Conservation (phyloP, 1,284 basidiomycete species). For the Caloboletus inedulis region DNA sequence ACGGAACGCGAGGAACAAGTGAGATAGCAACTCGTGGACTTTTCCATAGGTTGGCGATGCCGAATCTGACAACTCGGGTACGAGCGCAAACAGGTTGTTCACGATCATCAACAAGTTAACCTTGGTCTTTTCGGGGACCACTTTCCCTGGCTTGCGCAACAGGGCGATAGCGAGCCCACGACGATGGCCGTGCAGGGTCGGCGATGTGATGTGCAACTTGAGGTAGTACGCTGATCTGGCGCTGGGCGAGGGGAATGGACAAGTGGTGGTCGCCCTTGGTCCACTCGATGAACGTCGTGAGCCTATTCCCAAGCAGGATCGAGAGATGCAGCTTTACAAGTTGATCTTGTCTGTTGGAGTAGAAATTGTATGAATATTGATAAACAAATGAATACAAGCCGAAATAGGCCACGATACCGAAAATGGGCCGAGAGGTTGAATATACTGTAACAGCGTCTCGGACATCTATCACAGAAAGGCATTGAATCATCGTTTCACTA, state of each 20-base stretch:
- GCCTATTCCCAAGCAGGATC: constrained; percentile 68
- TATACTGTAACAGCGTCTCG: too few species aligned
- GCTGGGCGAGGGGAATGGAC: constrained; percentile 74
- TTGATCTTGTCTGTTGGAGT: too few species aligned
- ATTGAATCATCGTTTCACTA: too few species aligned
- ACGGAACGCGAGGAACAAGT: constrained; percentile 74
- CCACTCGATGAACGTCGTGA: constrained; percentile 69
- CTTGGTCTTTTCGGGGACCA: constrained; percentile 87
- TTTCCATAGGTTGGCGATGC: constrained; percentile 50
- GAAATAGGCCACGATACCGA: too few species aligned
- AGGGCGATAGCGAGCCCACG: constrained; percentile 78
- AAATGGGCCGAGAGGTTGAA: too few species aligned
- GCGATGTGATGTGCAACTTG: constrained; percentile 75
- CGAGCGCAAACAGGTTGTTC: constrained; percentile 68
- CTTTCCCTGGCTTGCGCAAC: constrained; percentile 72
- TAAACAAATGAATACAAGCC: too few species aligned
- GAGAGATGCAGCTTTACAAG: constrained; percentile 81
- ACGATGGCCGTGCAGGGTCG: constrained; percentile 70
- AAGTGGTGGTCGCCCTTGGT: constrained; percentile 55
- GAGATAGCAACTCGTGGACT: constrained; percentile 67
- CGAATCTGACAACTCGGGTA: constrained; percentile 61
- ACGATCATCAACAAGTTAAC: constrained; percentile 80
- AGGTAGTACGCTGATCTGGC: constrained; percentile 82
- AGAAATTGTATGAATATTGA: too few species aligned
- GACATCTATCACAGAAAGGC: too few species aligned